A percentile compares a stretch with the other conserved stretches of the same genome.
Conservation (phyloP, 2,329 filamentous ascomycete genomes). For the Cercospora sp. region DNA sequence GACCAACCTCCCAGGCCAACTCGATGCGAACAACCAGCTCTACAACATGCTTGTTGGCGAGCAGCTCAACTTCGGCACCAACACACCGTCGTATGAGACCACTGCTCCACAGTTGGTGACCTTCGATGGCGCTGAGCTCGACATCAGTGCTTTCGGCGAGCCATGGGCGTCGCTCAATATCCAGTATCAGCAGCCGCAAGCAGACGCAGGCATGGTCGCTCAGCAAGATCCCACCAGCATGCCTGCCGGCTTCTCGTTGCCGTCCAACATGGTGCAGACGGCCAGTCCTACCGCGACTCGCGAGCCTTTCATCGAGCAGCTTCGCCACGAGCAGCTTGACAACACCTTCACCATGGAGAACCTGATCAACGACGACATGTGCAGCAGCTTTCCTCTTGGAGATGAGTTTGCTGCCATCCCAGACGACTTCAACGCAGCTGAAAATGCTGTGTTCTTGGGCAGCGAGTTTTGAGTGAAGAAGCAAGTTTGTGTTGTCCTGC, state of each 20-base stretch:
- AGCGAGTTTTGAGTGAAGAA: conserved; percentile 4
- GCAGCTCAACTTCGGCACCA: conserved; percentile 50
- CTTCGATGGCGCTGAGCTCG: conserved; percentile 9
- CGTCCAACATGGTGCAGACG: neutral
- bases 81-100: conserved; percentile 19
- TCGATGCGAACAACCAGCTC: conserved; percentile 4
- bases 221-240: conserved; percentile 9
- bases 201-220: neutral
- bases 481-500: neutral
- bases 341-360: conserved; percentile 1
- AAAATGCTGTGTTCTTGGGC: neutral
- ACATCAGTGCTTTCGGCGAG: neutral
- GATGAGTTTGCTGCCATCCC: no score
- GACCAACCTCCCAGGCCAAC: neutral
- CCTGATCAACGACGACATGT: conserved; percentile 4
- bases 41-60: conserved; percentile 44
- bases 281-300: neutral
- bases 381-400: conserved; percentile 1
- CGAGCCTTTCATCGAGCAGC: conserved; percentile 5
- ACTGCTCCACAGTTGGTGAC: conserved; percentile 22
- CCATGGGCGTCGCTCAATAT: conserved; percentile 2
- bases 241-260: neutral
- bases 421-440: neutral
- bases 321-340: neutral
- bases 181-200: conserved; percentile 1